Base-by-base conservation (phyloP, 2,329 filamentous ascomycete genomes). In the Fusarium palustre region DNA sequence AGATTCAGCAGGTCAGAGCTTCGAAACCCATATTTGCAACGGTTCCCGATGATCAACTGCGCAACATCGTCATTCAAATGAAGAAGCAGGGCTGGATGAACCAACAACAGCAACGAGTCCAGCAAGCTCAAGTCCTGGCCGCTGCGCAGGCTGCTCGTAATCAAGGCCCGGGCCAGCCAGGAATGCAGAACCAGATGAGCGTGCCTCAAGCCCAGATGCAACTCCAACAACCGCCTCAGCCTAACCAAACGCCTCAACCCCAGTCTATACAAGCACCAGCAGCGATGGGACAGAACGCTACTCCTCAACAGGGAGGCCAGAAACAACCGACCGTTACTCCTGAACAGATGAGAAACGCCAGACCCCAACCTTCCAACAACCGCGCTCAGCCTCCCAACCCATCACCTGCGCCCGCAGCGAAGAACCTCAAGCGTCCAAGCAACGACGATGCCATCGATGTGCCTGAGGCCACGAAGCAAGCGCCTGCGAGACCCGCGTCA, bases 171-270 rank as follows among this genome's bases (percentile, higher is more conserved):
- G 48, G 52, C 24, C 76, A 79, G 43, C 68, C 56, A 49, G 76
- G 77, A 36, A 76, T 75, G 7, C 77, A 81, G 62, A 78, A 77
- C 28, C 81, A 81, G 25, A 81, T 85, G 75, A 9, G 83, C 30
- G 76, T 79, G 5, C 84, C 84, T 50, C 85, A 83, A 66, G 81
- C 81, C 4, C 86, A 86, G 57, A 85, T 86, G 66, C 84, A 86
- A 60, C 78, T 86, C 11, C 87, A 87, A 62, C 86, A 86, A 60
- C 83, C 81, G 46, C 57, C 61, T 81, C 87, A 88, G 67, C 72
- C 68, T 72, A 75, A 66, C 46, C 76, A 78, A 54, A 64, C 74
- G 9, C 69, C 80, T 48, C 82, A 84, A 69, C 76, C 80, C 31
- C 77, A 79, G 60, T 73, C 76, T 55, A 76, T 81, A 59, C 72